phyloP scores from a whole-genome alignment of 306 rosid species.

The Cucurbita ficifolia region DNA sequence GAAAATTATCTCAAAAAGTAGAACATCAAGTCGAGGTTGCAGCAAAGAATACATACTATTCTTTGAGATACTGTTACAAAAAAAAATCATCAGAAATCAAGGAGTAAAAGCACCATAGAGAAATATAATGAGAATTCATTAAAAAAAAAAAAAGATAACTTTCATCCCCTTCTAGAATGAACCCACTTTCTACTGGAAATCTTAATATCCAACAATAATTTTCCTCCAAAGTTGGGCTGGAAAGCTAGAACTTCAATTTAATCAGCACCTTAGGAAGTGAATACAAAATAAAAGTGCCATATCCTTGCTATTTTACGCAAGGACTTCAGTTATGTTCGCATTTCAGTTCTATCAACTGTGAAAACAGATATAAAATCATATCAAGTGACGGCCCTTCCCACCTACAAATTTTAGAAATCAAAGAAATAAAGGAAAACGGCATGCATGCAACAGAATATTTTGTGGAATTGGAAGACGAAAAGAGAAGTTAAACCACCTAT shows the following conservation, averaged over 20 bases:
- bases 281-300: neutral
- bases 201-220: neutral
- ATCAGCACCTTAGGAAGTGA: neutral
- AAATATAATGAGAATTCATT: neutral
- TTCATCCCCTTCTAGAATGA: neutral
- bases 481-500: constrained; percentile 38
- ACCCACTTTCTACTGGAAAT: neutral
- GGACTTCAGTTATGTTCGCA: neutral
- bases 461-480: neutral
- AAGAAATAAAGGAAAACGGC: neutral
- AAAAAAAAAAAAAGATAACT: neutral
- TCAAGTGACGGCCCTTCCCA: neutral
- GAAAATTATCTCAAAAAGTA: constrained; percentile 85
- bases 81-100: neutral
- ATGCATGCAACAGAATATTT: neutral
- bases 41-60: constrained; percentile 64
- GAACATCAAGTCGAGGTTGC: constrained; percentile 72
- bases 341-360: neutral
- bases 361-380: neutral
- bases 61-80: constrained; percentile 71
- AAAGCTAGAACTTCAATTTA: neutral
- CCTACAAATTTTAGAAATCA: neutral
- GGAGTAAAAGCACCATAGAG: neutral
- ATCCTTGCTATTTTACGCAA: neutral
- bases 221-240: neutral